Base-by-base conservation (phyloP, 306 rosid species). In the Trifolium fragiferum region DNA sequence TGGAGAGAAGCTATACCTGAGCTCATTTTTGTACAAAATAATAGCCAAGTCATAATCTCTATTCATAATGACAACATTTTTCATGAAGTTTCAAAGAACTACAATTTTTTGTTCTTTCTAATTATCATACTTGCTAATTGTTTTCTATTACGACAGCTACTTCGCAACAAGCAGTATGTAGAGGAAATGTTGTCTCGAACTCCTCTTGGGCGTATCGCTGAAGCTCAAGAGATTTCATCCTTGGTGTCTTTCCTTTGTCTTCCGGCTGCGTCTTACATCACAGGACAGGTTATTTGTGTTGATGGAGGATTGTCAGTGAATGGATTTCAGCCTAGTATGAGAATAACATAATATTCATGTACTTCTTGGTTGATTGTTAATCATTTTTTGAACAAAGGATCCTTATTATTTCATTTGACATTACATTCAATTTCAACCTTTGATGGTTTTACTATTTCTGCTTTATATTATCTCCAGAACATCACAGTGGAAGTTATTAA, bases 251-350 rank as follows among this genome's bases (percentile, higher is more conserved):
- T 83, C 81, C 94, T 92, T 71, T 92, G 96, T 83, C 82, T 92
- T n/a, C 98, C 94, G 3, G 89, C 94, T 46, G 90, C 98, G 7
- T 88, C 98, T 59, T 92, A 92, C 87, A 88, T 90, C 76, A 90
- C 93, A 7, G 92, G 96, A 58, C 98, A 92, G 80, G 80, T 87
- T 68, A 75, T 90, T 61, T 70, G 84, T 30, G 94, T 90, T 37
- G 94, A 92, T 79, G 96, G 98, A 80, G 98, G 96, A 53, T 69
- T 84, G 54, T 80, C 91, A 10, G 96, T 80, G 10, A 86, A 89
- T 84, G 86, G 91, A 19, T 89, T 92, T 81, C 77, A 76, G 37
- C 79, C 88, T 66, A 77, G 68, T 76, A 78, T 65, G 74, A 68
- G 83, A 50, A 53, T 78, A 55, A 62, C 35, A 46, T 87, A 47